Base-by-base conservation (phyloP, 2,329 filamentous ascomycete species). In the Fusarium compactum region DNA sequence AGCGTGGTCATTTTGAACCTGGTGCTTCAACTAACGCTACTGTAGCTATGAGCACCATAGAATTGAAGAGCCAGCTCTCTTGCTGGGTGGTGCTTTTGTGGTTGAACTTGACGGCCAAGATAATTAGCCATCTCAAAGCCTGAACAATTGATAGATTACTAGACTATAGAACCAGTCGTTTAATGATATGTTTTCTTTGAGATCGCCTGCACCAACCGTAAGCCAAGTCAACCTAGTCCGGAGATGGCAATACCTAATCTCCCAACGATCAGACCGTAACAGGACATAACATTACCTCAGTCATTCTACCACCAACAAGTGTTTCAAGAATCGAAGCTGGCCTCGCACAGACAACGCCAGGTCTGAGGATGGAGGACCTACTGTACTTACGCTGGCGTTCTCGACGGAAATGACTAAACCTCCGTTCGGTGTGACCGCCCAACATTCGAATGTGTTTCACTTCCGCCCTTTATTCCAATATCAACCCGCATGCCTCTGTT, bases 31-130 rank as follows among this genome's bases (percentile, higher is more conserved):
- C 72, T 73, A 32, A 72, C 55, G 57, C 14, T 45, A 25, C 7
- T 41, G 41, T 92, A 65, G 92, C 79, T 97, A 96, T 78, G 92
- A 96, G 74, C 93, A 96, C 80, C 86, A 92, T 74, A 93, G 80
- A 71, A 87, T 96, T 57, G 81, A 93, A 3, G 93, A 96, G 80
- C 93, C 93, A 4, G 93, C 93, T 0, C 91, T 97, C 55, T 82
- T 95, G 32, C 85, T 96, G 2, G 93, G 93, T 15, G 90, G 93
- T 65, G 89, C 90, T 1, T 94, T 94, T 76, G 80, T 83, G 4
- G 86, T 89, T 27, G 82, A 83, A 20, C 71, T 81, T 40, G 73
- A 72, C 74, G 64, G 58, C 10, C 51, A 71, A 30, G 48, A 58
- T 38, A 34, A 34, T 38, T 62, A 59, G 34, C 25, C 32, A 24